Base-by-base conservation (phyloP, 2,329 filamentous ascomycete genomes). In the Dothiorella sarmentorum region DNA sequence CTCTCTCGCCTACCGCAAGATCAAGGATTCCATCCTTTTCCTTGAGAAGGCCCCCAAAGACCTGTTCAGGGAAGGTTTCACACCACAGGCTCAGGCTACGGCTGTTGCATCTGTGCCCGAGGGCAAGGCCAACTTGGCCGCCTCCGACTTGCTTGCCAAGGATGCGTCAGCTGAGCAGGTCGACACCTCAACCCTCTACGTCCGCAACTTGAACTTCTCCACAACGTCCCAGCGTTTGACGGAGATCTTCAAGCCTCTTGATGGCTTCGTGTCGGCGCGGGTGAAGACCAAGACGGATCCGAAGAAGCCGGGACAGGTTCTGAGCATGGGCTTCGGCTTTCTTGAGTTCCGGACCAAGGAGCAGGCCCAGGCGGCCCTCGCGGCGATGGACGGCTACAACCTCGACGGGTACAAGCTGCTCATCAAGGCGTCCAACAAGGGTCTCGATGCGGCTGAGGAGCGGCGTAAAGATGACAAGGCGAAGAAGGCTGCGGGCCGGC, bases 251-350 rank as follows among this genome's bases (percentile, higher is more conserved):
- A 82, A 84, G 62, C 82, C 89, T 56, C 79, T 97, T 57, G 88
- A 91, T 66, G 94, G 94, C 56, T 97, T 97, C 74, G 80, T 94
- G 63, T 91, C 89, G 59, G 93, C 91, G 26, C 84, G 85, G 63
- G 91, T 99, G 64, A 97, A 97, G 78, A 97, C 91, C 22, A 96
- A 95, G 76, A 84, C 86, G 37, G 91, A 99, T 70, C 84, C 91
- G n/a, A 97, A 96, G 78, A 89, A 88, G 69, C 87, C 90, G 17
- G 90, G 89, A 7, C 88, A 96, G 73, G 83, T 88, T 3, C 84
- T 99, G 56, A 97, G 92, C 71, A 97, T 97, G 92, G 94, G 94
- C 35, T 99, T 96, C 71, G 94, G 92, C 43, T 99, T 99, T 73
- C 84, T 91, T 61, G 91, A 96, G 67, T 99, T 97, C 75, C 83